Percentiles rank a stretch among this genome's conserved stretches.
phyloP scores from a whole-genome alignment of 495 filamentous ascomycete species.

The Aspergillus homomorphus region DNA sequence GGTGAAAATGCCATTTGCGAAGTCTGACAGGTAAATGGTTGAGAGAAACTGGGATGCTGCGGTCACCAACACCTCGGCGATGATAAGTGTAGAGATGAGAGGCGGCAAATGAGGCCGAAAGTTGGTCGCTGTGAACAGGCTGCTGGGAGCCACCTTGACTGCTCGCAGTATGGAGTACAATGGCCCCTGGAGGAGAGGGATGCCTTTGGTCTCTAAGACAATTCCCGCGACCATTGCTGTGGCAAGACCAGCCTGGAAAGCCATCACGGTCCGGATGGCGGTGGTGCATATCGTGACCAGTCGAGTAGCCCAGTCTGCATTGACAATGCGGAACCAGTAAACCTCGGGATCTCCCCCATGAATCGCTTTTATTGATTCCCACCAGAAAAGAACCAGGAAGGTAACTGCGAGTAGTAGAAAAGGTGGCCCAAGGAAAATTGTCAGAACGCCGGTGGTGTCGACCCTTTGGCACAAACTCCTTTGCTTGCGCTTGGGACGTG shows the following conservation, averaged over 20 bases:
- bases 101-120: neutral
- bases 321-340: conserved; percentile 1
- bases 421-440: neutral
- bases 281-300: conserved; percentile 4
- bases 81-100: neutral
- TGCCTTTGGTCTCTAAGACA: neutral
- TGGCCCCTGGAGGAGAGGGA: neutral
- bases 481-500: neutral
- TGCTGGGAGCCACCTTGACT: neutral
- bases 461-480: neutral
- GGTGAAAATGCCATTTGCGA: neutral
- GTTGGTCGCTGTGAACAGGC: neutral
- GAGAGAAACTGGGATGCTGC: conserved; percentile 4
- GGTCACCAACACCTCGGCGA: neutral
- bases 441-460: neutral
- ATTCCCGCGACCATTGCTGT: conserved; percentile 1
- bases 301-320: neutral
- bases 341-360: neutral
- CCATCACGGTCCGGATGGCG: neutral
- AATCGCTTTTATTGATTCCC: neutral
- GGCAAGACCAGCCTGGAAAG: neutral
- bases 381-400: neutral
- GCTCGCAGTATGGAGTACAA: neutral
- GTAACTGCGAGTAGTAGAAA: neutral
- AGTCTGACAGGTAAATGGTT: neutral